A percentile compares a stretch with the other conserved stretches of the same genome.
Evolutionary conservation across 2,329 filamentous ascomycete species (phyloP).

Genomic region (Scedosporium aurantiacum): DNA sequence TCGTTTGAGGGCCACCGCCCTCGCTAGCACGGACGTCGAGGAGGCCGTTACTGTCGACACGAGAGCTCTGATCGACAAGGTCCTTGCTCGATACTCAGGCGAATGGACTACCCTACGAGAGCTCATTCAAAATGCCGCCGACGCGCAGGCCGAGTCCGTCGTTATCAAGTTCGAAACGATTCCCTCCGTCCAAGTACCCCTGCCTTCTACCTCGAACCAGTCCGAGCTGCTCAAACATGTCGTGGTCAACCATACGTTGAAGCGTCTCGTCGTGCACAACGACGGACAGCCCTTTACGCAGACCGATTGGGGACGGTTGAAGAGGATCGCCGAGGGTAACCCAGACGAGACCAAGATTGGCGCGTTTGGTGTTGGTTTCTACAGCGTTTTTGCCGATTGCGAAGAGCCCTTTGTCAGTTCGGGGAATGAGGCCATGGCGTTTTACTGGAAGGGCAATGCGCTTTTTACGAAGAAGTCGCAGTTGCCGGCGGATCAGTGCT

Average conservation of each 20-base stretch:
- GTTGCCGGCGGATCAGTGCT: constrained; percentile 55
- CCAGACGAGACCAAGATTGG: constrained; percentile 99
- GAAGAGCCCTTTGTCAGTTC: constrained; percentile 96
- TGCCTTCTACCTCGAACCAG: constrained; percentile 51
- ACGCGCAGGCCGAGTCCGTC: constrained; percentile 83
- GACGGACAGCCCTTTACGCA: constrained; percentile 79
- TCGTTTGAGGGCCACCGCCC: constrained; percentile 72
- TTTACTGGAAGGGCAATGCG: constrained; percentile 99
- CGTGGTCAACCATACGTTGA: constrained; percentile 74
- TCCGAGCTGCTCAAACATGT: constrained; percentile 72
- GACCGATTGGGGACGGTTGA: constrained; percentile 87
- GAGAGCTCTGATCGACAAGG: constrained; percentile 92
- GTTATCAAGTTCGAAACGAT: constrained; percentile 86
- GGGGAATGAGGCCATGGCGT: constrained; percentile 86
- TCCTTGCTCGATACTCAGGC: constrained; percentile 88
- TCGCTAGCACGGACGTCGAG: constrained; percentile 79
- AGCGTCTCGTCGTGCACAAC: constrained; percentile 82
- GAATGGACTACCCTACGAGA: constrained; percentile 89
- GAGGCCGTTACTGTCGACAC: constrained; percentile 98
- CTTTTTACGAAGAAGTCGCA: constrained; percentile 82
- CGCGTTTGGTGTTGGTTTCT: constrained; percentile 96
- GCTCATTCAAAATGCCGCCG: constrained; percentile 95
- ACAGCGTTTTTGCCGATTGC: constrained; percentile 96
- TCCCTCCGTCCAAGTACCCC: constrained; percentile 68
- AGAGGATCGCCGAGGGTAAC: constrained; percentile 97